phyloP scores from a whole-genome alignment of 129 eudicot species.

The Ambrosia trifida region DNA sequence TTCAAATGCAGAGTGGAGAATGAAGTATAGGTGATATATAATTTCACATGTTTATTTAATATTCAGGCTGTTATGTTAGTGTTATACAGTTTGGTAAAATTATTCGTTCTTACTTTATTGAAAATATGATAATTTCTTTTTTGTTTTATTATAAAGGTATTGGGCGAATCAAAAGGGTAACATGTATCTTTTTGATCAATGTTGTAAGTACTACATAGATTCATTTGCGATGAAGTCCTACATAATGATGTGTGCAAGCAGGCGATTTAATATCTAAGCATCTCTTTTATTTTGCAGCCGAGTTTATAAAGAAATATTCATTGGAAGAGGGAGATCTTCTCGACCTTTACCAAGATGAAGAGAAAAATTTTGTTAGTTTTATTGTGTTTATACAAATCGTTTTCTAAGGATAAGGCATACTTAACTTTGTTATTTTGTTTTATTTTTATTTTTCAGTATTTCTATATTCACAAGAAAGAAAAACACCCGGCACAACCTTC shows the following conservation, averaged over 20 bases:
- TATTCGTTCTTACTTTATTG: not conserved
- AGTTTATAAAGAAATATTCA: slow-evolving; percentile 16
- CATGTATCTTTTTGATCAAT: slow-evolving; percentile 27
- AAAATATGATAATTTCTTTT: slow-evolving; percentile 3
- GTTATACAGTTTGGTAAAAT: slow-evolving; percentile 1
- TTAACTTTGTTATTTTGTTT: not conserved
- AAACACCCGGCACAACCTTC: not conserved
- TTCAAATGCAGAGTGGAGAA: slow-evolving; percentile 19
- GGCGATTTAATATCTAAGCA: not conserved
- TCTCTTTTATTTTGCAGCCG: slow-evolving; percentile 11
- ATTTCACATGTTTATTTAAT: not conserved
- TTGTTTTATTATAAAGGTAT: slow-evolving; percentile 19
- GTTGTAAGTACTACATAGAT: slow-evolving; percentile 22
- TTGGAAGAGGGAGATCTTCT: slow-evolving; percentile 27
- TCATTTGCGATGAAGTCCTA: slow-evolving; percentile 5
- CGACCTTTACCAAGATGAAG: slow-evolving; percentile 29
- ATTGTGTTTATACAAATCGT: not conserved
- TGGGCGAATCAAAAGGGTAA: slow-evolving; percentile 32
- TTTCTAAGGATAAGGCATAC: not conserved
- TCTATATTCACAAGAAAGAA: slow-evolving; percentile 18
- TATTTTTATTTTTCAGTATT: slow-evolving; percentile 18
- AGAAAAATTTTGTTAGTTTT: slow-evolving; percentile 20
- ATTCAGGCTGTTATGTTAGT: not conserved
- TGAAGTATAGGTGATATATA: slow-evolving; percentile 22
- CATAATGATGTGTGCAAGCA: not conserved